phyloP scores from a whole-genome alignment of 2,329 filamentous ascomycete species.

The Pezicula carpinea region DNA sequence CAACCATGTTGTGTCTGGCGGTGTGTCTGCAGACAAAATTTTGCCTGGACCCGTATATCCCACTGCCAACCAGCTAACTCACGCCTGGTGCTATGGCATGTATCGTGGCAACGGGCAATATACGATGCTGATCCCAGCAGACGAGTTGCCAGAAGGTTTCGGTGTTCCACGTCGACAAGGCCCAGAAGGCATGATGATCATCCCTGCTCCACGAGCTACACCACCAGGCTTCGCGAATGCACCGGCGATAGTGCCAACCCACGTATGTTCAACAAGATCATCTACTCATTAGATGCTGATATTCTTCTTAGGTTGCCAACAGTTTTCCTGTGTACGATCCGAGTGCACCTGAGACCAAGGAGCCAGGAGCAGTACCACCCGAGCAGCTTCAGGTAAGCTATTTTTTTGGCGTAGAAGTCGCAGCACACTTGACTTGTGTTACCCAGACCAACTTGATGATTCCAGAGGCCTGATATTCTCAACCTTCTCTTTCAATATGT shows the following conservation, averaged over 20 bases:
- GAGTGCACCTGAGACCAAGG: not conserved
- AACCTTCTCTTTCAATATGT: too few species aligned
- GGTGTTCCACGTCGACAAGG: conserved; percentile 34
- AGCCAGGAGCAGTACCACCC: not conserved
- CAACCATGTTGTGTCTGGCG: conserved; percentile 14
- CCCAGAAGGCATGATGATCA: conserved; percentile 26
- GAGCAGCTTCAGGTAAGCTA: not conserved
- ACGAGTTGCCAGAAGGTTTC: conserved; percentile 37
- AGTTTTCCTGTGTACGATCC: not conserved
- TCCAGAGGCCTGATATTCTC: too few species aligned
- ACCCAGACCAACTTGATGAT: too few species aligned
- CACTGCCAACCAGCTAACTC: conserved; percentile 17
- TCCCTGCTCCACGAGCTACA: conserved; percentile 17
- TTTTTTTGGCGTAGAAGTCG: not conserved
- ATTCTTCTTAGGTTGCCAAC: conserved; percentile 7
- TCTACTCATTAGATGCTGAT: not conserved
- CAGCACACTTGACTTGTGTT: too few species aligned
- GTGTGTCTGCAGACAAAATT: conserved; percentile 15
- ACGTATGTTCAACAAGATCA: conserved; percentile 12
- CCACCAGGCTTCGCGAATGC: conserved; percentile 4
- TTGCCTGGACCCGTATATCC: conserved; percentile 18
- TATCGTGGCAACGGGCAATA: conserved; percentile 48
- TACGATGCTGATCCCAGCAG: conserved; percentile 51
- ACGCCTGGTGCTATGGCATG: conserved; percentile 45
- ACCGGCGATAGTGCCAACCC: conserved; percentile 9